Evolutionary conservation across 495 filamentous ascomycete species (phyloP), one percentile per base, ranked within the genome.

Genomic region (Opeltia flavorubescens): DNA sequence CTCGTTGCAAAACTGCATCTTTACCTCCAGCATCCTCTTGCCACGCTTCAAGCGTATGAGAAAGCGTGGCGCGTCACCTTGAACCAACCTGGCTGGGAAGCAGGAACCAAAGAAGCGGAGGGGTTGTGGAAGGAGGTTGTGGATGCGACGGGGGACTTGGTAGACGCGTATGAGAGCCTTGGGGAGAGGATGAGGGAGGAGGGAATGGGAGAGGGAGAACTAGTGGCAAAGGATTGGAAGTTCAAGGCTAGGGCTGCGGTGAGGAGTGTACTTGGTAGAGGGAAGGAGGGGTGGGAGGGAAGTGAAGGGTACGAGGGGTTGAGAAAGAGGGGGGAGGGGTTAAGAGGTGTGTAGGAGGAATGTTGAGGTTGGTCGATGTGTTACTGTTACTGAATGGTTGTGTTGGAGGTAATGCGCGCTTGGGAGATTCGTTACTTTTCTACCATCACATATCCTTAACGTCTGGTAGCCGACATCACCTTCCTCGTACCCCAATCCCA

Each of bases 181-280:
- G 65, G 64, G 0, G 65, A 59, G 4, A 60, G 65, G 58, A 58
- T 61, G 12, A 62, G 59, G 38, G 65, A 70, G 34, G 57, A 47
- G 39, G 60, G 53, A 4, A 43, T 48, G 45, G 55, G 46, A 0
- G 67, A 64, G 43, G 48, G 57, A 2, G 67, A 69, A 53, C 46
- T 72, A 45, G 68, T 70, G 27, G 66, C 65, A 12, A 65, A 61
- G 40, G 70, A 72, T 41, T 96, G 91, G 91, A 83, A 76, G 58
- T 85, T 84, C 44, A 96, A 95, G 74, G 82, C 85, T 1, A 69
- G 86, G 59, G 86, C 77, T 59, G 87, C 86, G 5, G 71, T 94
- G 2, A 69, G 86, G 33, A 83, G 82, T 20, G 76, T 95, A 5
- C 66, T 88, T 65, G 83, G 87, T 0, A 84, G 81, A 58, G 89